Conservation (phyloP, 1,139 yeast species). For the Magnusiomyces sp. region DNA sequence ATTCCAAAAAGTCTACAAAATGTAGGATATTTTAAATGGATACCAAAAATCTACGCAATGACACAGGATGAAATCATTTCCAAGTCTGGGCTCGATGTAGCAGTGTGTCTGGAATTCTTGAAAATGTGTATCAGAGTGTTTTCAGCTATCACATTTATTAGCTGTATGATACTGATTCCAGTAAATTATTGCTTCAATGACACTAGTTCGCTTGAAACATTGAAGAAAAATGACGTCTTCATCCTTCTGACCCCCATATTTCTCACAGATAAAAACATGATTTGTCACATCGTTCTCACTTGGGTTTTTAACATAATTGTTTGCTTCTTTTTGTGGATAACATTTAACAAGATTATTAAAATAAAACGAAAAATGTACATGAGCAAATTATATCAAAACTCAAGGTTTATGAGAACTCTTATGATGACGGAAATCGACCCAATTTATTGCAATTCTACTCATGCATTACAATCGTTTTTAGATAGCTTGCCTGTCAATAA, state of each 20-base stretch:
- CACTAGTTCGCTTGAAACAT: slow-evolving; percentile 18
- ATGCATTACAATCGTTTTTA: slow-evolving; percentile 24
- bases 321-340: slow-evolving; percentile 26
- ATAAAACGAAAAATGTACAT: slow-evolving; percentile 26
- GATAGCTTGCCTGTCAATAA: slow-evolving; percentile 14
- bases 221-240: slow-evolving; percentile 30
- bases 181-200: slow-evolving; percentile 32
- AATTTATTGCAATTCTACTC: slow-evolving; percentile 20
- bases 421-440: slow-evolving; percentile 31
- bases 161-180: slow-evolving; percentile 33
- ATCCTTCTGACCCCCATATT: slow-evolving; percentile 33
- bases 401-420: slow-evolving; percentile 30
- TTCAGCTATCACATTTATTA: slow-evolving; percentile 27
- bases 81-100: slow-evolving; percentile 34
- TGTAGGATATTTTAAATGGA: slow-evolving; percentile 22
- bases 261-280: slow-evolving; percentile 27
- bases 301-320: slow-evolving; percentile 27
- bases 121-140: slow-evolving; percentile 32
- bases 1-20: slow-evolving; percentile 18
- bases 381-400: slow-evolving; percentile 25
- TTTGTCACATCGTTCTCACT: slow-evolving; percentile 31
- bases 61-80: slow-evolving; percentile 26
- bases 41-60: slow-evolving; percentile 19
- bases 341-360: slow-evolving; percentile 24
- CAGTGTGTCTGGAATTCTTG: slow-evolving; percentile 29